Base-by-base conservation (phyloP, 176 grass and related monocot genomes). In the Bromus sterilis region DNA sequence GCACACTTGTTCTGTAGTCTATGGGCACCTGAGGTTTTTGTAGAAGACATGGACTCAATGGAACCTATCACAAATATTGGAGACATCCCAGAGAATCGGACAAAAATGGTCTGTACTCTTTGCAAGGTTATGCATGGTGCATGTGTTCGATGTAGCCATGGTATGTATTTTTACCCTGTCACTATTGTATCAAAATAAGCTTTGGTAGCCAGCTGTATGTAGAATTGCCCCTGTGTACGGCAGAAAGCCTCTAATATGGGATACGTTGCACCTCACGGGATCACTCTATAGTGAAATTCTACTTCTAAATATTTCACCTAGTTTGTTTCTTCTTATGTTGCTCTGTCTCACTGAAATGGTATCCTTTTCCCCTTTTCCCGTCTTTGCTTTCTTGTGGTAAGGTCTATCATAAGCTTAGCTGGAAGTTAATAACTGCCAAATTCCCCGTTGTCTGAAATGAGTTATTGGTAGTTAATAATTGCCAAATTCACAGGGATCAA, bases 1-100 rank as follows among this genome's bases (percentile, higher is more conserved):
- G 91, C 76, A 32, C 96, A 99, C 75, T 87, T 99, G 82, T 99
- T 99, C 86, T 99, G 96, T 80, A 90, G 91, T 83, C 89, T 99
- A 18, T 99, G 96, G 96, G 82, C 81, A 65, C 89, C 96, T 9
- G 93, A 99, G 75, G 87, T 93, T 39, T 56, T 85, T 66, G 85
- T 99, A 59, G 82, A 87, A 26, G 82, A 99, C 76, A 78, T 74
- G 61, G 83, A 86, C 65, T 66, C 77, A 72, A 99, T 99, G 96
- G 89, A 99, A 59, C 87, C 91, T 11, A 74, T 95, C 83, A 68
- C 81, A 56, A 88, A 87, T 75, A 43, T 73, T 30, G 87, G 69
- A 69, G 82, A 90, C 74, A 79, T 91, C 62, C 86, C 83, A 64
- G 91, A 92, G 56, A 93, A 72, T 14, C 85, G 86, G 18, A 87